Percentiles rank a stretch among this genome's conserved stretches.
phyloP scores from a whole-genome alignment of 148 eudicot species.

The Suaeda aralocaspica region DNA sequence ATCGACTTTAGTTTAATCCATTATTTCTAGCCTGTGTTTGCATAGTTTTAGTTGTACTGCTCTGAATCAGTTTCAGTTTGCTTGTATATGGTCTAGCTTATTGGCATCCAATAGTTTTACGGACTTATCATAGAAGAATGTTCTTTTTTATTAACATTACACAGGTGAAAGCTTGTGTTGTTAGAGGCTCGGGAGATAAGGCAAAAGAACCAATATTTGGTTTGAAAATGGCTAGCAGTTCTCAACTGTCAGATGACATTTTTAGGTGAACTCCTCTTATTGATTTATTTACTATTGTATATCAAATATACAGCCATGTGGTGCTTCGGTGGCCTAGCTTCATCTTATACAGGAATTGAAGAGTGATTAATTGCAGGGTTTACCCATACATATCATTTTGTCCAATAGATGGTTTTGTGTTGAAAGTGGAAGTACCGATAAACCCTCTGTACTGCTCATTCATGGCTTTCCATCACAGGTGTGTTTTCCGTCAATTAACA shows the following conservation, averaged over 20 bases:
- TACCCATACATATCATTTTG: constrained; percentile 49
- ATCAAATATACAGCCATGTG: constrained; percentile 8
- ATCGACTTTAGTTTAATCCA: background rate
- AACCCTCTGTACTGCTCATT: constrained; percentile 66
- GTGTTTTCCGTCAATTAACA: constrained; percentile 19
- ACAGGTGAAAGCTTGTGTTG: constrained; percentile 82
- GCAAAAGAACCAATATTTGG: constrained; percentile 98
- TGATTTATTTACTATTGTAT: background rate
- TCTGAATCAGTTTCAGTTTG: background rate
- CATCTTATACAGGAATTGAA: constrained; percentile 56
- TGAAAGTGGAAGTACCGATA: constrained; percentile 74
- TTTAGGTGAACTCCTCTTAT: constrained; percentile 59
- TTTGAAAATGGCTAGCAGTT: constrained; percentile 72
- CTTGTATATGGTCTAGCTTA: background rate
- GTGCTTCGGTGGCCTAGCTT: constrained; percentile 24
- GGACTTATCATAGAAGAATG: background rate
- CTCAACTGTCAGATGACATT: constrained; percentile 75
- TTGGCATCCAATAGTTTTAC: background rate
- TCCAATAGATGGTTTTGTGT: constrained; percentile 96
- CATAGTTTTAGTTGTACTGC: background rate
- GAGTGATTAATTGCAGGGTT: constrained; percentile 73
- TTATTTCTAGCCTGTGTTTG: background rate
- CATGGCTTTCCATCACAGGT: constrained; percentile 99
- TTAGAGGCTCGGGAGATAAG: constrained; percentile 67
- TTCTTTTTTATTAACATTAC: background rate